Conservation (phyloP, 2,329 filamentous ascomycete genomes). For the Macrophomina pseudophaseolina region DNA sequence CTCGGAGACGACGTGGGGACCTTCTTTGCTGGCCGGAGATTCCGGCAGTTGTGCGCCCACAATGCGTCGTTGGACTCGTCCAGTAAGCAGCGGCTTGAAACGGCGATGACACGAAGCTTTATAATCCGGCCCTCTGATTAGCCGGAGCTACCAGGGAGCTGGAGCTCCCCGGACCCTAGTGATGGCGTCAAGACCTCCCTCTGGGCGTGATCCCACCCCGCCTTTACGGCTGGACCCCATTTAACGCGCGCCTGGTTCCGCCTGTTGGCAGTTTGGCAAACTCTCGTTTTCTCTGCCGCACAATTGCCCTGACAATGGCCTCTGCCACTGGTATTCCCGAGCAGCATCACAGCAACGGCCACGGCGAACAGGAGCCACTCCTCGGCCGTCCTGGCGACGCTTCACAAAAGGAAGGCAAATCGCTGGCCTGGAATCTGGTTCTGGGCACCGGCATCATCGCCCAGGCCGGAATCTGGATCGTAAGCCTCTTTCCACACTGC, state of each 20-base stretch:
- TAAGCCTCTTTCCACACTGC: constrained; percentile 35
- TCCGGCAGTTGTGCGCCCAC: constrained; percentile 8
- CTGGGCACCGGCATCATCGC: constrained; percentile 84
- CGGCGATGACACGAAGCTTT: constrained; percentile 12
- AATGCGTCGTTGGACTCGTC: not conserved
- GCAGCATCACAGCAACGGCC: constrained; percentile 47
- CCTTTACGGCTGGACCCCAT: constrained; percentile 14
- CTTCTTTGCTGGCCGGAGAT: constrained; percentile 6
- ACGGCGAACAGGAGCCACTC: constrained; percentile 66
- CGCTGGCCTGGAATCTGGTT: constrained; percentile 75
- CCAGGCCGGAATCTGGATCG: constrained; percentile 76
- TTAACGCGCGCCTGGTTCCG: constrained; percentile 13
- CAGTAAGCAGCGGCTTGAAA: constrained; percentile 14
- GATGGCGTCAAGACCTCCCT: constrained; percentile 24
- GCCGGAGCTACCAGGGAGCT: constrained; percentile 6
- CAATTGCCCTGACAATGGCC: constrained; percentile 58
- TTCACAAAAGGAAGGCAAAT: constrained; percentile 67
- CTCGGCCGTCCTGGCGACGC: constrained; percentile 75
- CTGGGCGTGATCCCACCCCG: constrained; percentile 19
- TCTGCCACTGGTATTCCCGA: constrained; percentile 72
- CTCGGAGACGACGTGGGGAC: not conserved
- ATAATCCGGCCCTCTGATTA: constrained; percentile 16
- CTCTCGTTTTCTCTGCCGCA: not conserved
- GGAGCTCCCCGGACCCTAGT: not conserved
- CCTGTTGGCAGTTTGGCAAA: not conserved